Evolutionary conservation across 2,329 filamentous ascomycete genomes (phyloP), one percentile per base, ranked within the genome.

Genomic region (Fusarium tricinctum): DNA sequence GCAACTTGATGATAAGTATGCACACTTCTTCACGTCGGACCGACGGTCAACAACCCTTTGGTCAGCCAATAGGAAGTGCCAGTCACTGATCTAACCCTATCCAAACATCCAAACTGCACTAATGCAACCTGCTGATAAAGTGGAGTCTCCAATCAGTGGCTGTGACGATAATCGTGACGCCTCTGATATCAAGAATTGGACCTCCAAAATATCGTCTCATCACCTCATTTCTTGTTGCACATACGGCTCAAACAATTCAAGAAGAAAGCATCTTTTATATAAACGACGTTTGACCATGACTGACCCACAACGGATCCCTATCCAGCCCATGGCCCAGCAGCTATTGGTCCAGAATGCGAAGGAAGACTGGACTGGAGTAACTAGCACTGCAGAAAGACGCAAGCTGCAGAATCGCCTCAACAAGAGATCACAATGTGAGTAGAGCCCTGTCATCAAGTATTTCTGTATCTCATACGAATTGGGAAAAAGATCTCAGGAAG

Each of bases 121-220:
- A 65, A 65, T 65, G 62, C 61, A 66, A 54, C 62, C 61, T 55
- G 62, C 62, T 65, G 62, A 65, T 40, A 65, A 13, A 61, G 57
- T 48, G 59, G 47, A 23, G 38, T 33, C 6, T 8, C 9, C 9
- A 5, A 17, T 38, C 35, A 38, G 17, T n/a, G 17, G n/a, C 35
- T 10, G 17, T 38, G 17, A 38, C 19, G 33, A 35, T 6, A n/a
- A n/a, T 10, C 35, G 17, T 42, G 51, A 44, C 43, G 28, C 5
- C 30, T 14, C n/a, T 9, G 48, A 23, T 4, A n/a, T 13, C 52
- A 10, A 48, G 23, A 7, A 30, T 1, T 23, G 13, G 28, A 14
- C 35, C 12, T 32, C 3, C 9, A 7, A 20, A 19, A n/a, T 35
- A 19, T n/a, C 8, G 22, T 39, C 9, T 14, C 14, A 42, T 39